Percentiles rank a stretch among this genome's conserved stretches.
These are phyloP conservation scores for Penicillium sp. DNA, from an alignment of 2,329 filamentous ascomycete species.

Conservation along the genomic window DNA sequence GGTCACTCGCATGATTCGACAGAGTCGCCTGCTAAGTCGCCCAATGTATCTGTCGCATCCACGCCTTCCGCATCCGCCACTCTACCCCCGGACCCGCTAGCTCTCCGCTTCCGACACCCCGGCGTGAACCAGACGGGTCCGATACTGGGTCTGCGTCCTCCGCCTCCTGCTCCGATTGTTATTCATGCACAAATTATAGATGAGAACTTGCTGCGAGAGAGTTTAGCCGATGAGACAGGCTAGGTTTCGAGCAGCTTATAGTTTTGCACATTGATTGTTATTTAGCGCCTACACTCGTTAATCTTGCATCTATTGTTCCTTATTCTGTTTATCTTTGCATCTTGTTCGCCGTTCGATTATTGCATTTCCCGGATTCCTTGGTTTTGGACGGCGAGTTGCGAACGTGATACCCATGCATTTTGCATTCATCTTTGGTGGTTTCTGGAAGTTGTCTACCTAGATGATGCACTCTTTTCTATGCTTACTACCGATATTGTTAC, in stretches of 20 bases:
- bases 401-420: conserved; percentile 10
- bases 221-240: conserved; percentile 47
- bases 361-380: conserved; percentile 9
- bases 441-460: not conserved
- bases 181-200: conserved; percentile 59
- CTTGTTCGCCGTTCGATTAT: not conserved
- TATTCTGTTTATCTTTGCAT: conserved; percentile 1
- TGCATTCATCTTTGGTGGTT: not conserved
- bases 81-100: conserved; percentile 65
- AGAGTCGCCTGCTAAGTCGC: not conserved
- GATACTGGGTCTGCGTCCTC: conserved; percentile 66
- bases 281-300: conserved; percentile 8
- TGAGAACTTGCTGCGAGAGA: conserved; percentile 58
- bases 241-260: not conserved
- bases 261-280: not conserved
- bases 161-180: conserved; percentile 53
- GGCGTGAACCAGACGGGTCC: conserved; percentile 76
- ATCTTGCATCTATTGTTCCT: not conserved
- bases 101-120: conserved; percentile 52
- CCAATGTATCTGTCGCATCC: conserved; percentile 5
- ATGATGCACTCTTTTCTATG: not conserved
- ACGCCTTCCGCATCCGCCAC: conserved; percentile 40
- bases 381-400: conserved; percentile 7
- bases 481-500: not conserved
- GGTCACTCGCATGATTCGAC: conserved; percentile 1